phyloP scores from a whole-genome alignment of 257 asterid species.

The Schizonepeta tenuifolia region DNA sequence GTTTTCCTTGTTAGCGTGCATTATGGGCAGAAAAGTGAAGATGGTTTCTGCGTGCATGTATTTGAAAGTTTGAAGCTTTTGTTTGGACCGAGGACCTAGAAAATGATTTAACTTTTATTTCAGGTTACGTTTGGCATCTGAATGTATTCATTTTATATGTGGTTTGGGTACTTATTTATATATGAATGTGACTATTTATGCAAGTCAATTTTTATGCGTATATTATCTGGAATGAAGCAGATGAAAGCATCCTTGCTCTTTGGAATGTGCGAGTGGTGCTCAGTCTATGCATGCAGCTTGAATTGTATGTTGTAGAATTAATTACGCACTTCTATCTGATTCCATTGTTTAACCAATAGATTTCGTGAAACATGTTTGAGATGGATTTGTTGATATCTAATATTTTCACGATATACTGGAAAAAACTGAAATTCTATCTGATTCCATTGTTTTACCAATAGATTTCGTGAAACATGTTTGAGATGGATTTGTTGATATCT shows the following conservation, averaged over 20 bases:
- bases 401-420: no score
- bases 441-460: not conserved
- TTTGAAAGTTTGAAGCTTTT: slow-evolving; percentile 31
- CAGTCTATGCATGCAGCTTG: not conserved
- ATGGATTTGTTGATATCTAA: slow-evolving; percentile 11
- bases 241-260: slow-evolving; percentile 18
- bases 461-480: not conserved
- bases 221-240: not conserved
- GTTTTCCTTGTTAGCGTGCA: slow-evolving; percentile 16
- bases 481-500: slow-evolving; percentile 15
- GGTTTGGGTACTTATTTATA: not conserved
- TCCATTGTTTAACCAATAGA: not conserved
- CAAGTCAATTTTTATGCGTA: not conserved
- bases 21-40: slow-evolving; percentile 5
- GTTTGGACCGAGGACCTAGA: slow-evolving; percentile 11
- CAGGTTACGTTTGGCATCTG: slow-evolving; percentile 3
- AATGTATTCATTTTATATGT: not conserved
- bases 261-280: not conserved
- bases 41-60: slow-evolving; percentile 27
- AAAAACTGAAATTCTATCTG: no score
- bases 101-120: slow-evolving; percentile 14
- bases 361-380: not conserved
- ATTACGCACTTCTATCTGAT: slow-evolving; percentile 5
- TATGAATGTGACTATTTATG: not conserved
- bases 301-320: not conserved